Conservation (phyloP, 2,329 filamentous ascomycete genomes). For the Phyllachora maydis region DNA sequence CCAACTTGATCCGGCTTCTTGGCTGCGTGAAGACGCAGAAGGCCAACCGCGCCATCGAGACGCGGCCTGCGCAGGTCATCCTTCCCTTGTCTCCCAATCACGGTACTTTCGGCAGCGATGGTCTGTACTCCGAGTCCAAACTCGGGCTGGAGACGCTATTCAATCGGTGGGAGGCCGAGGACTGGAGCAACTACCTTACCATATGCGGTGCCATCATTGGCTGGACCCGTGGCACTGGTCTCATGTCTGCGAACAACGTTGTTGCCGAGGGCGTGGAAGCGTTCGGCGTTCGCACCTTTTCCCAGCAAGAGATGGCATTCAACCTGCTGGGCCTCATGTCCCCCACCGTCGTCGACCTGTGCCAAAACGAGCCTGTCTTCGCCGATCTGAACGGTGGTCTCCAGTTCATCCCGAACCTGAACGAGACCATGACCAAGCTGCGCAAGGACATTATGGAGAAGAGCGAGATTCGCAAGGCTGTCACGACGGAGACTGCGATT, state of each 20-base stretch:
- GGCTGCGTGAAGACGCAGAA: slow-evolving; percentile 86
- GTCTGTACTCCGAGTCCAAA: slow-evolving; percentile 96
- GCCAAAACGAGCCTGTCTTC: slow-evolving; percentile 88
- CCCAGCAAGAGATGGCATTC: slow-evolving; percentile 98
- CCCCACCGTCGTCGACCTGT: slow-evolving; percentile 80
- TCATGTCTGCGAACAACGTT: slow-evolving; percentile 96
- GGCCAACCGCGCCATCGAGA: slow-evolving; percentile 71
- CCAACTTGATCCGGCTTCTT: slow-evolving; percentile 81
- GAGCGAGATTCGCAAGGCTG: slow-evolving; percentile 78
- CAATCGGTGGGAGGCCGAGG: slow-evolving; percentile 96
- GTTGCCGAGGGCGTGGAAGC: slow-evolving; percentile 94
- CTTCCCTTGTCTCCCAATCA: slow-evolving; percentile 94
- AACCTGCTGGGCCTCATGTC: slow-evolving; percentile 94
- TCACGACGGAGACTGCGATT: slow-evolving; percentile 86
- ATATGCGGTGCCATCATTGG: slow-evolving; percentile 97
- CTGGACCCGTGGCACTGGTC: slow-evolving; percentile 94
- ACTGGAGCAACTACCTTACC: slow-evolving; percentile 92
- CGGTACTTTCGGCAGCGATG: slow-evolving; percentile 93
- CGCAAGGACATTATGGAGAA: slow-evolving; percentile 91
- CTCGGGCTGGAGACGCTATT: slow-evolving; percentile 92
- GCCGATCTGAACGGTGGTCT: slow-evolving; percentile 94
- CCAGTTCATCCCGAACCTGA: slow-evolving; percentile 91
- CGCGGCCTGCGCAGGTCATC: slow-evolving; percentile 88
- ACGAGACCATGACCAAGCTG: slow-evolving; percentile 80
- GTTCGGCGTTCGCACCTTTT: slow-evolving; percentile 94